Conservation (phyloP, 2,329 filamentous ascomycete genomes). For the Hymenoscyphus fraxineus region DNA sequence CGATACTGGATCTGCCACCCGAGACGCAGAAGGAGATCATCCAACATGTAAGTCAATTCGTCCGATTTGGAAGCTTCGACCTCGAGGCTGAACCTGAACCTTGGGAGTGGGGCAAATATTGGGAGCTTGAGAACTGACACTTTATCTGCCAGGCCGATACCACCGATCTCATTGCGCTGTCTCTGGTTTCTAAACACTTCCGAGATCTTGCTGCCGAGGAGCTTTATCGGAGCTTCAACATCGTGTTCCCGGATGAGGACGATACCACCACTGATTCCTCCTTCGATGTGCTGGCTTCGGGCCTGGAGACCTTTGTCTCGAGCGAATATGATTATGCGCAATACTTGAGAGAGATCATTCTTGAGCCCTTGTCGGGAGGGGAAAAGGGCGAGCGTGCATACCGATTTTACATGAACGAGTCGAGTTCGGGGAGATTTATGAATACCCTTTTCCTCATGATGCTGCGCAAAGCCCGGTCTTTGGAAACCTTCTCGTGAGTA, state of each 20-base stretch:
- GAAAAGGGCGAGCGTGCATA: conserved; percentile 52
- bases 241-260: conserved; percentile 59
- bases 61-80: neutral
- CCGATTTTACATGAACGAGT: conserved; percentile 50
- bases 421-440: conserved; percentile 60
- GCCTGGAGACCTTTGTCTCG: conserved; percentile 58
- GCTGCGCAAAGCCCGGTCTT: conserved; percentile 49
- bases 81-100: conserved; percentile 9
- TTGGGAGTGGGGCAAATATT: neutral
- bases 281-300: conserved; percentile 55
- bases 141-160: conserved; percentile 43
- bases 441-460: conserved; percentile 57
- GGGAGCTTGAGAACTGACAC: neutral
- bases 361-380: conserved; percentile 53
- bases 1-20: conserved; percentile 30
- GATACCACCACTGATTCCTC: conserved; percentile 48
- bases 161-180: conserved; percentile 52
- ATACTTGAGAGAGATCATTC: conserved; percentile 51
- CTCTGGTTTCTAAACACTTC: conserved; percentile 55
- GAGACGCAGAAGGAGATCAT: conserved; percentile 35
- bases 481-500: conserved; percentile 55
- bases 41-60: conserved; percentile 29
- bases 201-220: conserved; percentile 54
- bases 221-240: conserved; percentile 57
- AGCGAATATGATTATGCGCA: conserved; percentile 62